phyloP scores from a whole-genome alignment of 2,329 filamentous ascomycete genomes.

The Ilyonectria sp. region DNA sequence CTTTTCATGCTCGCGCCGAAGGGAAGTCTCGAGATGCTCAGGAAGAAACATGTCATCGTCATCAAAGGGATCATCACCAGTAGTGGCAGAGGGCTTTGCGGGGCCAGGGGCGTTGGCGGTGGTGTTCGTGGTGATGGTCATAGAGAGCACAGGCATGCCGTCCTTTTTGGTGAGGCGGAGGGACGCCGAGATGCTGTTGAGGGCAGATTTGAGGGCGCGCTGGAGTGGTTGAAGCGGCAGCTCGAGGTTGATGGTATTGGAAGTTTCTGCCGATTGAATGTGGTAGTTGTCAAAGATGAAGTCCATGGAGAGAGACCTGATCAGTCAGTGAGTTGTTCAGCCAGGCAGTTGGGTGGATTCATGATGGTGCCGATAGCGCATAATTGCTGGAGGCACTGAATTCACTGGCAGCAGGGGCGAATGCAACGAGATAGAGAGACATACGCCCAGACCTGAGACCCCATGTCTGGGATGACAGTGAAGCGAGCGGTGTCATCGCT shows the following conservation, averaged over 20 bases:
- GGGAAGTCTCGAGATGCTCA: slow-evolving; percentile 69
- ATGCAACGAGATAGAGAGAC: slow-evolving; percentile 46
- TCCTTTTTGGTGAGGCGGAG: slow-evolving; percentile 95
- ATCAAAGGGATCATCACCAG: slow-evolving; percentile 57
- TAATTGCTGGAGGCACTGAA: background rate
- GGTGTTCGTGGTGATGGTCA: slow-evolving; percentile 89
- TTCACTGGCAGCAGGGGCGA: background rate
- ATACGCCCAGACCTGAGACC: slow-evolving; percentile 96
- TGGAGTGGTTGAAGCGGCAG: slow-evolving; percentile 90
- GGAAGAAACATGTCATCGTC: slow-evolving; percentile 64
- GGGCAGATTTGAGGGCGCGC: slow-evolving; percentile 90
- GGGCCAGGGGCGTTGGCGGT: slow-evolving; percentile 58
- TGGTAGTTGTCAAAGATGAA: slow-evolving; percentile 90
- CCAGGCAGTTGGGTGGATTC: background rate
- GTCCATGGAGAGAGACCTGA: slow-evolving; percentile 76
- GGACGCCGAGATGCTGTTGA: slow-evolving; percentile 84
- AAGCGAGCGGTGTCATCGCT: slow-evolving; percentile 91
- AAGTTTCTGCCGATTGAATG: slow-evolving; percentile 85
- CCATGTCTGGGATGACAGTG: slow-evolving; percentile 94
- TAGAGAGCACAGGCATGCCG: slow-evolving; percentile 85
- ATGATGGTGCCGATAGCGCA: background rate
- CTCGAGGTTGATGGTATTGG: slow-evolving; percentile 97
- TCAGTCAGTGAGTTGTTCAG: slow-evolving; percentile 22
- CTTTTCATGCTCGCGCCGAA: slow-evolving; percentile 84
- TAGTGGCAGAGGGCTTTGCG: slow-evolving; percentile 46